These are phyloP conservation scores for Pichia cephalocereana DNA, from an alignment of 805 yeast genomes.

Conservation along the genomic window DNA sequence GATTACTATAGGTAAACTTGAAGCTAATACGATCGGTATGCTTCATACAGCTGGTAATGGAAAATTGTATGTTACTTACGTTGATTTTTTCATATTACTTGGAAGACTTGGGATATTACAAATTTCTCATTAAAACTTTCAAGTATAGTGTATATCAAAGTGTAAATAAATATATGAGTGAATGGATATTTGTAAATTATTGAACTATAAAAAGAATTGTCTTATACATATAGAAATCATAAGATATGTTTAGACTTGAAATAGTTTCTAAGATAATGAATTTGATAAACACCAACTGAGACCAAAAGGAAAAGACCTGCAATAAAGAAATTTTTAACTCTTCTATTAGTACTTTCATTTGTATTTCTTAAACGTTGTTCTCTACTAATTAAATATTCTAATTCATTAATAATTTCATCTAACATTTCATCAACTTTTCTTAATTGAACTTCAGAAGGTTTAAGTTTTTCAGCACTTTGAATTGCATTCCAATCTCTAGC, in stretches of 20 bases:
- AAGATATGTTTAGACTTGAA: conserved; percentile 81
- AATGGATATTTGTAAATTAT: background rate
- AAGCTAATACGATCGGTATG: conserved; percentile 32
- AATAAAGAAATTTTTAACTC: conserved; percentile 83
- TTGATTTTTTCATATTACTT: conserved; percentile 39
- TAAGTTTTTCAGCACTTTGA: conserved; percentile 86
- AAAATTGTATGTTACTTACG: conserved; percentile 28
- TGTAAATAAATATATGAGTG: background rate
- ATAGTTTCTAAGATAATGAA: conserved; percentile 83
- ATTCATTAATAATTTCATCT: conserved; percentile 69
- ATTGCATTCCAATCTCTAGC: conserved; percentile 97
- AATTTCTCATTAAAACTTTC: background rate
- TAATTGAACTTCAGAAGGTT: conserved; percentile 86
- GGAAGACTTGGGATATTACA: conserved; percentile 16
- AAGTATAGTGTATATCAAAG: too few species aligned
- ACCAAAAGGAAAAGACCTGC: conserved; percentile 59
- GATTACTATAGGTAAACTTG: conserved; percentile 22
- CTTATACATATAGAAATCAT: conserved; percentile 18
- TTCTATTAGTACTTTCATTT: conserved; percentile 88
- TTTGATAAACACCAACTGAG: conserved; percentile 86
- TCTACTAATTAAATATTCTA: conserved; percentile 76
- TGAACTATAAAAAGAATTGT: background rate
- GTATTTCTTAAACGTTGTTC: conserved; percentile 94
- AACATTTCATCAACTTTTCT: conserved; percentile 81
- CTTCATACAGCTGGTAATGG: conserved; percentile 34